Evolutionary conservation across 2,329 filamentous ascomycete species (phyloP).

Genomic region (Venturia pyrina): DNA sequence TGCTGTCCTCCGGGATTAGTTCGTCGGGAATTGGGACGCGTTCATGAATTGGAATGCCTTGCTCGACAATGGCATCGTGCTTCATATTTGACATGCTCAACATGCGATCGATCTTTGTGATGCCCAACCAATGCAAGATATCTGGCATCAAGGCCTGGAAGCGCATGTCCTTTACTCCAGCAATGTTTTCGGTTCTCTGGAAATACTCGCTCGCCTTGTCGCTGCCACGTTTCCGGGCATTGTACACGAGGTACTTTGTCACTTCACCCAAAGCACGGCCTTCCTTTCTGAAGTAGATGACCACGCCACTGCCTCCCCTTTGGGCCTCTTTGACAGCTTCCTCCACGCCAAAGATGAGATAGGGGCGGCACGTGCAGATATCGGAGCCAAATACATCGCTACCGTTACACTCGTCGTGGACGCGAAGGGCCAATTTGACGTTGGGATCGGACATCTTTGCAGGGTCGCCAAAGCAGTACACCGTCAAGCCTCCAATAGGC

Average conservation of each 20-base stretch:
- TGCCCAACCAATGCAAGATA: conserved; percentile 95
- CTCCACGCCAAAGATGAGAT: conserved; percentile 92
- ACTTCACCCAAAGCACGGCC: conserved; percentile 91
- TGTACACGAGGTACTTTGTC: conserved; percentile 78
- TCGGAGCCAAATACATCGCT: conserved; percentile 97
- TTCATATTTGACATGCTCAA: conserved; percentile 98
- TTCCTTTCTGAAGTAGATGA: conserved; percentile 98
- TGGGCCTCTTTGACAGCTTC: conserved; percentile 97
- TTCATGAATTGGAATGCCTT: conserved; percentile 81
- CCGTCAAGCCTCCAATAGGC: conserved; percentile 88
- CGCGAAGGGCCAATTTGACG: conserved; percentile 68
- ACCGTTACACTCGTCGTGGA: conserved; percentile 87
- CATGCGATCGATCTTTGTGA: conserved; percentile 98
- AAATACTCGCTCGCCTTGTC: conserved; percentile 75
- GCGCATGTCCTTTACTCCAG: conserved; percentile 90
- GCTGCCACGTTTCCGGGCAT: conserved; percentile 43
- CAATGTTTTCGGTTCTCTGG: conserved; percentile 94
- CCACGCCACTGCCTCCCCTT: conserved; percentile 83
- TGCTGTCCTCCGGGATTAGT: conserved; percentile 85
- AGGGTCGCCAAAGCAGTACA: conserved; percentile 94
- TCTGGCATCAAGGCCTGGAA: conserved; percentile 98
- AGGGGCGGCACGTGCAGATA: conserved; percentile 93
- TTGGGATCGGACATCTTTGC: conserved; percentile 87
- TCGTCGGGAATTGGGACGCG: conserved; percentile 86
- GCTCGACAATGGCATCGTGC: conserved; percentile 76